phyloP scores from a whole-genome alignment of 768 basidiomycete species.

The Russula griseocarnosa region DNA sequence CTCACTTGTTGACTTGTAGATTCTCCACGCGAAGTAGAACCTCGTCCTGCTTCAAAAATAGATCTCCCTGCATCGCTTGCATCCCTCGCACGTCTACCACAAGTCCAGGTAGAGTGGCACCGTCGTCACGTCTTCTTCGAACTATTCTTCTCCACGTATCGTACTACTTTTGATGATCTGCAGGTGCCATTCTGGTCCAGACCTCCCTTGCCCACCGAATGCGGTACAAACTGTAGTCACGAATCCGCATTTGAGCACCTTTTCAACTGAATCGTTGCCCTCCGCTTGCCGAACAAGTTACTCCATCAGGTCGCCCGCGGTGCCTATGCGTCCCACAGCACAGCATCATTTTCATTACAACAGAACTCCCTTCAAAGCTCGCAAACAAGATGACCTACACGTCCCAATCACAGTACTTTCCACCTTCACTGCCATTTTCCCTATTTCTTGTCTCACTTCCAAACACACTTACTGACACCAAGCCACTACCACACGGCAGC shows the following conservation, averaged over 20 bases:
- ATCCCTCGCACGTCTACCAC: neutral
- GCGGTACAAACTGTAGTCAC: slow-evolving; percentile 7
- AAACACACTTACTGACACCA: too few species aligned
- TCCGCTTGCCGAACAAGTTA: neutral
- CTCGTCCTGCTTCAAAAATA: slow-evolving; percentile 12
- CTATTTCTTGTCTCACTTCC: too few species aligned
- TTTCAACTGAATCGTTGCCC: neutral
- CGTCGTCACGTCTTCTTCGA: slow-evolving; percentile 9
- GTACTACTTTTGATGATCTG: neutral
- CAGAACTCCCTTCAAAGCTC: too few species aligned
- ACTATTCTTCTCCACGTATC: neutral
- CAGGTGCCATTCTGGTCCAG: neutral
- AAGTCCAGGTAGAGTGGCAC: neutral
- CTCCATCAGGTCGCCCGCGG: slow-evolving; percentile 1
- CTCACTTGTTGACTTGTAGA: neutral
- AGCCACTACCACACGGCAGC: too few species aligned
- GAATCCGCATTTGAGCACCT: neutral
- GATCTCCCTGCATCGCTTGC: neutral
- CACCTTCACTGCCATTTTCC: too few species aligned
- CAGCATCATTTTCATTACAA: neutral
- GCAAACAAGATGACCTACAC: too few species aligned
- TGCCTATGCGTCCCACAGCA: slow-evolving; percentile 7
- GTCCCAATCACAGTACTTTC: too few species aligned
- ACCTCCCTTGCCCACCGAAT: neutral
- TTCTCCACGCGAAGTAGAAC: neutral